Evolutionary conservation across 371 early-diverging fungal genomes (phyloP), one percentile per base, ranked within the genome.

Genomic region (Mortierella sp.): DNA sequence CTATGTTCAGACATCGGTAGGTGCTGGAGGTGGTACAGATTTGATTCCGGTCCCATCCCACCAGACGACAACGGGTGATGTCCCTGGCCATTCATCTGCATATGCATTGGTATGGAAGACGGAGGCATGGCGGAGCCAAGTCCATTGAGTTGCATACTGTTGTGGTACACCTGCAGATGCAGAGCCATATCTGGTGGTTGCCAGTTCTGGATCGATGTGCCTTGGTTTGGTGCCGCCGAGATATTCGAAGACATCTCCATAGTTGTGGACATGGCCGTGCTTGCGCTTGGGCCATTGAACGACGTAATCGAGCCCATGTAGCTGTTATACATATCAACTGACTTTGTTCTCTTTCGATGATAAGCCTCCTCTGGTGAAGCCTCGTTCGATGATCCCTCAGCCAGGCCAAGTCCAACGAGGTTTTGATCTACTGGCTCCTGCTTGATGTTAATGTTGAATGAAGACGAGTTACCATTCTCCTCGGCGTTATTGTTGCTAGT

Each of bases 111-210:
- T 30, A 64, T 56, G 14, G 66, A 41, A 0, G 66, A 17, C 7
- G 72, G 51, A 8, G 65, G 65, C 62, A 72, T 60, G 9, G 55
- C 66, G 0, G 72, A 57, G 27, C 56, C 56, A 12, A 72, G 52
- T 15, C 72, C 67, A 42, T 54, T 59, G 46, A 72, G 58, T 6
- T 62, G 62, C 55, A 72, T 72, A 23, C 47, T 71, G 56, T 53
- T 67, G 11, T 75, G 75, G 34, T 56, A 75, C 49, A 60, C 55
- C 24, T 75, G 75, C 27, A 75, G 30, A 27, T 68, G 75, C 3
- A 63, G 42, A 9, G 68, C 64, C 75, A 75, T 59, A 15, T 75
- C 75, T 75, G 75, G 75, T 6, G 75, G 75, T 24, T 75, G 75
- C 75, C 75, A 75, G 44, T 68, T 75, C 26, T 75, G 68, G 23